Percentiles rank a stretch among this genome's conserved stretches.
phyloP scores from a whole-genome alignment of 2,329 filamentous ascomycete species.

The Aureobasidium sp. region DNA sequence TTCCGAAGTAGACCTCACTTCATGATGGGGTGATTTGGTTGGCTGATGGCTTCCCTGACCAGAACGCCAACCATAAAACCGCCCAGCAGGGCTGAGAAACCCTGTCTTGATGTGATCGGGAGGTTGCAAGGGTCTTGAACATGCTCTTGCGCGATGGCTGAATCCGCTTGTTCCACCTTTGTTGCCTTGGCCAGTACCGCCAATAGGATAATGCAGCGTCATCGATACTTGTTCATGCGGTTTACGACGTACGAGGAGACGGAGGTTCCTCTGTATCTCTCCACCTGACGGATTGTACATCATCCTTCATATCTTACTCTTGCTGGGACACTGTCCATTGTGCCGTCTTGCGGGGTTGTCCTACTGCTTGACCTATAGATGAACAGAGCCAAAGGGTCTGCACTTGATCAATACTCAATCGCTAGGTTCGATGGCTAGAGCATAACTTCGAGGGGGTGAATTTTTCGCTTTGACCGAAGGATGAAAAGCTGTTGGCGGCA shows the following conservation, averaged over 20 bases:
- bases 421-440: neutral
- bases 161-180: neutral
- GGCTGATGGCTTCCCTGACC: neutral
- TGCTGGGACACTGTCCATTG: no score
- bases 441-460: neutral
- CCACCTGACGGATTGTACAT: neutral
- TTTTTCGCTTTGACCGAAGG: neutral
- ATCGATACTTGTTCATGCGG: neutral
- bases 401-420: neutral
- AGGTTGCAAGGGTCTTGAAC: neutral
- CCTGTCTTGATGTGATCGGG: neutral
- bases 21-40: neutral
- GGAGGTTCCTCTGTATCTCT: neutral
- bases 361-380: neutral
- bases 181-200: neutral
- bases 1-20: neutral
- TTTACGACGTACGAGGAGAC: neutral
- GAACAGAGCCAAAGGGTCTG: neutral
- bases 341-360: neutral
- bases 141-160: neutral
- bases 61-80: no score
- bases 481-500: neutral
- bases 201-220: neutral
- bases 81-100: neutral
- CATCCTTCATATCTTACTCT: neutral